These are phyloP conservation scores for Sugiyamaella mastotermitis DNA, from an alignment of 805 yeast species.

Conservation along the genomic window DNA sequence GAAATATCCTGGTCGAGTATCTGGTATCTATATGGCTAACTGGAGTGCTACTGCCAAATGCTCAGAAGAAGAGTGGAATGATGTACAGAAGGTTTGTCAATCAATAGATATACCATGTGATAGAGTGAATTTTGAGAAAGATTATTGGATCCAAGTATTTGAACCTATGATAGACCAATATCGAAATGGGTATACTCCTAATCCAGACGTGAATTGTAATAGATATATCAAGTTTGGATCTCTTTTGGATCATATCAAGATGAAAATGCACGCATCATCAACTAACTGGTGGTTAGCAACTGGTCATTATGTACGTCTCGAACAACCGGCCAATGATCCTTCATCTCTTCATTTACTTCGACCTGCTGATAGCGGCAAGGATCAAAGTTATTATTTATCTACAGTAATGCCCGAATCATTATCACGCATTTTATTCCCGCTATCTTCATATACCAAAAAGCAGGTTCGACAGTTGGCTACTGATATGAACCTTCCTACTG, in stretches of 20 bases:
- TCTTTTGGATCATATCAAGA: slow-evolving; percentile 50
- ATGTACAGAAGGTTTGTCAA: slow-evolving; percentile 60
- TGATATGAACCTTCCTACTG: slow-evolving; percentile 48
- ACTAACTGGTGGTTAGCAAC: slow-evolving; percentile 79
- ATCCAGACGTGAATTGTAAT: slow-evolving; percentile 91
- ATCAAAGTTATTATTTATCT: slow-evolving; percentile 87
- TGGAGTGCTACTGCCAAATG: slow-evolving; percentile 64
- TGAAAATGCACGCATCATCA: slow-evolving; percentile 23
- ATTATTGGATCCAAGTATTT: slow-evolving; percentile 90
- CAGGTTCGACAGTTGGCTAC: slow-evolving; percentile 65
- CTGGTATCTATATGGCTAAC: slow-evolving; percentile 90
- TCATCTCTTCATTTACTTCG: slow-evolving; percentile 42
- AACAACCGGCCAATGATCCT: slow-evolving; percentile 18
- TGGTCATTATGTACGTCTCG: slow-evolving; percentile 44
- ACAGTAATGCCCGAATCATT: slow-evolving; percentile 48
- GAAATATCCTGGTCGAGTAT: slow-evolving; percentile 46
- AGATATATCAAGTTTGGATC: slow-evolving; percentile 80
- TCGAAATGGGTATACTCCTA: slow-evolving; percentile 74
- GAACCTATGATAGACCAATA: slow-evolving; percentile 83
- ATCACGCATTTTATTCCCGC: slow-evolving; percentile 59
- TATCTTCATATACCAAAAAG: slow-evolving; percentile 73
- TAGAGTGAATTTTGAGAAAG: slow-evolving; percentile 77
- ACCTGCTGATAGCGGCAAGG: slow-evolving; percentile 58
- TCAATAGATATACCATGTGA: slow-evolving; percentile 63
- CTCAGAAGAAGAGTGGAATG: slow-evolving; percentile 84